Evolutionary conservation across 306 rosid species (phyloP).

Genomic region (Dalbergia cultrata): DNA sequence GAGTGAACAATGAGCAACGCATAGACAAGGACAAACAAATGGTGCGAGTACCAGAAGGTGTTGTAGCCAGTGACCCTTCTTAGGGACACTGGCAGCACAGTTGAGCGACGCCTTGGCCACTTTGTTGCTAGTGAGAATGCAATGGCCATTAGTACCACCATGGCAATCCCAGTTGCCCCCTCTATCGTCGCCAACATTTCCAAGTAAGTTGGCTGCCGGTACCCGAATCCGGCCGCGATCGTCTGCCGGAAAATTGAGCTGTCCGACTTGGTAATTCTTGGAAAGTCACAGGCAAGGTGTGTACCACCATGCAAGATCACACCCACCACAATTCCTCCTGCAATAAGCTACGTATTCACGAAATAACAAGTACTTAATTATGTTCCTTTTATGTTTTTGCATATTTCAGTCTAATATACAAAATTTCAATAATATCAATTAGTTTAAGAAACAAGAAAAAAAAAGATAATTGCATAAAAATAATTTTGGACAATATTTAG

Average conservation of each 20-base stretch:
- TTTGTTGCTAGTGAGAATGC: slow-evolving; percentile 82
- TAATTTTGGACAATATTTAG: too few species aligned
- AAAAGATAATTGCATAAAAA: too few species aligned
- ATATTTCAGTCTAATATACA: too few species aligned
- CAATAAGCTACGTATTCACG: slow-evolving; percentile 63
- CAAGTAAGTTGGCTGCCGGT: slow-evolving; percentile 75
- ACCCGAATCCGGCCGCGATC: slow-evolving; percentile 67
- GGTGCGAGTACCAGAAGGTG: slow-evolving; percentile 94
- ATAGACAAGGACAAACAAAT: slow-evolving; percentile 84
- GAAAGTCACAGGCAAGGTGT: slow-evolving; percentile 93
- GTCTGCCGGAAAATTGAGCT: slow-evolving; percentile 66
- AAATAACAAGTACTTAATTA: background rate
- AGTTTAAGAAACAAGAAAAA: background rate
- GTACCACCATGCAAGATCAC: slow-evolving; percentile 88
- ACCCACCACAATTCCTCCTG: slow-evolving; percentile 84
- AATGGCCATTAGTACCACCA: slow-evolving; percentile 76
- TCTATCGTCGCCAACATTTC: slow-evolving; percentile 76
- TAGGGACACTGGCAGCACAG: slow-evolving; percentile 66
- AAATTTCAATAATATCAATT: too few species aligned
- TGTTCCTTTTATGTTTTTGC: too few species aligned
- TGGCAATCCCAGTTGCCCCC: slow-evolving; percentile 71
- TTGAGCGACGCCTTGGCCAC: slow-evolving; percentile 82
- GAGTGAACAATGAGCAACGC: slow-evolving; percentile 87
- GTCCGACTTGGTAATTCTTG: slow-evolving; percentile 75
- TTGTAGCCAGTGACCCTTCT: slow-evolving; percentile 78